These are phyloP conservation scores for Litsea cubeba DNA, from an alignment of 164 flowering plant genomes.

Conservation along the genomic window DNA sequence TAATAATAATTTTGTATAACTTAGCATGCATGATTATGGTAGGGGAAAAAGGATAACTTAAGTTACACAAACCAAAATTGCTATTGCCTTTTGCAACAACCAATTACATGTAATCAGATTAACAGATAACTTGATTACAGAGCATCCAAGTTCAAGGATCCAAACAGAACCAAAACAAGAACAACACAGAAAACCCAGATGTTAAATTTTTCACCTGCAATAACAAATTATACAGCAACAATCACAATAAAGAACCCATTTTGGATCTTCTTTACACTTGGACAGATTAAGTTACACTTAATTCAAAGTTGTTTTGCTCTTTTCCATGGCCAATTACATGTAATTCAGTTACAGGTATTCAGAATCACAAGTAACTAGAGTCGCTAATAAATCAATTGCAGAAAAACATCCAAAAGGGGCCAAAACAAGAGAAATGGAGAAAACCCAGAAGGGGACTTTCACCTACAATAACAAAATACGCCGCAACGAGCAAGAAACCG, in stretches of 20 bases:
- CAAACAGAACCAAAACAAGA: neutral
- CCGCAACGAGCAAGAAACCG: conserved; percentile 80
- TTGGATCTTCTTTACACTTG: too few relatives aligned
- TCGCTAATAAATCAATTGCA: too few relatives aligned
- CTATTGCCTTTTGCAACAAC: neutral
- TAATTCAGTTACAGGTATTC: too few relatives aligned
- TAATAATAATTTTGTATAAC: neutral
- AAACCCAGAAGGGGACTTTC: conserved; percentile 5
- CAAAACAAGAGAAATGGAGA: neutral
- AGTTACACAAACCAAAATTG: neutral
- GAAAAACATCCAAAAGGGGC: too few relatives aligned
- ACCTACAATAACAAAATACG: conserved; percentile 77
- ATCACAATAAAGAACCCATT: too few relatives aligned
- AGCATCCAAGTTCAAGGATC: neutral
- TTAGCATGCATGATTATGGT: neutral
- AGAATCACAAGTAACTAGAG: too few relatives aligned
- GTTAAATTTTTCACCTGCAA: too few relatives aligned
- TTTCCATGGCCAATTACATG: too few relatives aligned
- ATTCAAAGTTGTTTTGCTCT: too few relatives aligned
- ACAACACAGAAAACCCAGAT: too few relatives aligned
- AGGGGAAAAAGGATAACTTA: neutral
- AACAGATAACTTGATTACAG: neutral
- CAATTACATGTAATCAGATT: neutral
- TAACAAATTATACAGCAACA: too few relatives aligned
- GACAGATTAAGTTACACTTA: too few relatives aligned